Evolutionary conservation across 495 filamentous ascomycete genomes (phyloP), one percentile per base, ranked within the genome.

Genomic region (Neohortaea acidophila): DNA sequence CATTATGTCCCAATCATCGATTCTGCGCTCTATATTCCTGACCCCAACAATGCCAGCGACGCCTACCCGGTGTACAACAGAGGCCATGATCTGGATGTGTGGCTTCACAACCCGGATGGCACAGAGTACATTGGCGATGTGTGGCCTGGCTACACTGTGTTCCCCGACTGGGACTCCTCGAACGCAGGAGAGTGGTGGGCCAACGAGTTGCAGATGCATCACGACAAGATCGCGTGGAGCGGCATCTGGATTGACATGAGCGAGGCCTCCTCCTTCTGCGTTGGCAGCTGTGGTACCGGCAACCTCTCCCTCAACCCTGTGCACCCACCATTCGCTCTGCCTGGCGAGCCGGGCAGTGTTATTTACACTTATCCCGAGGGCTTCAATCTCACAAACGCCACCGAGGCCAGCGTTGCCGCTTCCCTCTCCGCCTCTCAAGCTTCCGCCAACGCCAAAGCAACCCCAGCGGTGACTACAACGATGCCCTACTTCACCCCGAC

Each of bases 1-100:
- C 77, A 85, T 48, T 91, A 73, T 39, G 66, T 93, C 6, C 82
- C 81, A 0, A 89, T 93, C 32, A 68, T 93, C n/a, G 84, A 91
- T 51, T 68, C 78, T 2, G 83, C 80, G 4, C 70, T 86, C 22
- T 86, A 85, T 47, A 69, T 73, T 19, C 47, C 44, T 15, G 45
- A 51, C 35, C 41, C 79, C 2, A 58, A 69, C 12, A 79, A 89
- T 47, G 62, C 65, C 0, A 74, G 64, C 28, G 84, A 91, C 58
- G 69, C 69, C 54, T 76, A 89, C 52, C 59, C 69, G 3, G 62
- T 73, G 2, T 89, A 77, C 51, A 67, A 69, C 15, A 68, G 78
- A 4, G 84, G 84, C 12, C 61, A 80, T 19, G 67, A 65, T 10
- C 60, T 66, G 15, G 67, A 73, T 31, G 64, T 75, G 10, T 76